These are phyloP conservation scores for Cyamopsis tetragonoloba DNA, from an alignment of 306 rosid species.

Conservation along the genomic window DNA sequence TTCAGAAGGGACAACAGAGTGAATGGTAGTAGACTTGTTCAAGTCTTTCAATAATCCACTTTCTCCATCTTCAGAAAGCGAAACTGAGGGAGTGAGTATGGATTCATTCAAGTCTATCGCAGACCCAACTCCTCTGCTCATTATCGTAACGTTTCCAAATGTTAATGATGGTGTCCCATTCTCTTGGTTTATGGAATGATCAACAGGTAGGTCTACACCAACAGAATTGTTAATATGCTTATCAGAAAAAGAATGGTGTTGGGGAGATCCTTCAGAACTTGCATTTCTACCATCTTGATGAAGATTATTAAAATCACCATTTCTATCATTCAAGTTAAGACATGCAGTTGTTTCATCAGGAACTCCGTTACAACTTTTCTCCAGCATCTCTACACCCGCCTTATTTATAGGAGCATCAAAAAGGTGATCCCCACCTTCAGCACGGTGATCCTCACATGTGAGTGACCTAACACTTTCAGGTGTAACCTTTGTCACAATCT, in stretches of 20 bases:
- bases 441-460: constrained; percentile 34
- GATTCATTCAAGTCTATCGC: constrained; percentile 31
- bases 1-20: constrained; percentile 26
- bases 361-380: constrained; percentile 38
- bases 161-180: constrained; percentile 39
- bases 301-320: constrained; percentile 33
- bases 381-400: constrained; percentile 36
- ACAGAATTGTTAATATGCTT: constrained; percentile 18
- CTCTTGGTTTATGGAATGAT: constrained; percentile 30
- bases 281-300: constrained; percentile 31
- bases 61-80: constrained; percentile 20
- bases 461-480: constrained; percentile 14
- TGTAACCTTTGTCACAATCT: constrained; percentile 24
- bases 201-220: constrained; percentile 26
- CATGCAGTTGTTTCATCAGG: constrained; percentile 34
- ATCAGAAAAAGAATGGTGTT: constrained; percentile 31
- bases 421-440: constrained; percentile 39
- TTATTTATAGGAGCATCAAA: constrained; percentile 34
- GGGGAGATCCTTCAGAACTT: constrained; percentile 33
- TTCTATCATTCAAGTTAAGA: constrained; percentile 36
- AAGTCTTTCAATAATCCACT: constrained; percentile 23
- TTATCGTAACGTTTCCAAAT: no score
- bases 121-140: constrained; percentile 15
- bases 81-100: constrained; percentile 21
- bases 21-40: constrained; percentile 29